Base-by-base conservation (phyloP, 164 flowering plant genomes). In the Berberis vulgaris region DNA sequence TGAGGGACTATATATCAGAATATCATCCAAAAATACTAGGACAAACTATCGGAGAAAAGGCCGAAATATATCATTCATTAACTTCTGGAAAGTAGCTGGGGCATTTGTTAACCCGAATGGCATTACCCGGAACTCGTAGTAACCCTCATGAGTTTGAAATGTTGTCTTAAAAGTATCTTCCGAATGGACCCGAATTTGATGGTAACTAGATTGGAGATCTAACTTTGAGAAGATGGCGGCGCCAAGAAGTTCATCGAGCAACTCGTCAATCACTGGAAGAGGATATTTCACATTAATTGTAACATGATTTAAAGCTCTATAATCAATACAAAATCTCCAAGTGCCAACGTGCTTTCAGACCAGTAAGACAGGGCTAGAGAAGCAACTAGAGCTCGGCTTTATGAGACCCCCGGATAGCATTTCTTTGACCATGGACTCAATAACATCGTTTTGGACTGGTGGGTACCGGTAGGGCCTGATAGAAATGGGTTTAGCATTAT, bases 41-140 rank as follows among this genome's bases (percentile, higher is more conserved):
- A 63, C 5, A 40, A 56, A 65, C 38, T 57, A 7, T 1, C 52
- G 2, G 2, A 43, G 43, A 4, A n/a, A 39, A 0, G 45, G 61
- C 49, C 12, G 3, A 39, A 65, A 56, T 1, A 65, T 9, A 5
- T 44, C 53, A 56, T 65, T 65, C 50, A 57, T 65, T 5, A 45
- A 6, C 0, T 47, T 42, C 41, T 59, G 13, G 26, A 59, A 67
- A 6, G 64, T 67, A 1, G 49, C 12, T 9, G 64, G 64, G 1
- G 64, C 59, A 45, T 67, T 59, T 0, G 57, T 42, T 2, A 60
- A 64, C 1, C 64, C 70, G 8, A 67, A 60, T 41, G 70, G 60
- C 64, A 67, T 53, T 0, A 60, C n/a, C 43, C 5, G 39, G 39
- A 59, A 45, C n/a, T 53, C 52, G 11, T 13, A 52, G 43, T 67